Base-by-base conservation (phyloP, 2,329 filamentous ascomycete species). In the Claviceps digitariae region DNA sequence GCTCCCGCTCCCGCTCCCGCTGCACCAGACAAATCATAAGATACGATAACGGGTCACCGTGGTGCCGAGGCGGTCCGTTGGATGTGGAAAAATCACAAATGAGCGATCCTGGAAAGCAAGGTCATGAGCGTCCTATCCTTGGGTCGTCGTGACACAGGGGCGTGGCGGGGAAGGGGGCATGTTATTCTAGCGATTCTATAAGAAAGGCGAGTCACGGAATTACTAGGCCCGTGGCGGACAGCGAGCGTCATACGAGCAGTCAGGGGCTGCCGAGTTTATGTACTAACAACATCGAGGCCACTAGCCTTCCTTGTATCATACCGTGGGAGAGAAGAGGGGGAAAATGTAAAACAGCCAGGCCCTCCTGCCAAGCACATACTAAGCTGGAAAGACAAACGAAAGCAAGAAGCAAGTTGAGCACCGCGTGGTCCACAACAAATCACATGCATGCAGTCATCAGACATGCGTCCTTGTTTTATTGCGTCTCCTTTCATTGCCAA, bases 241-340 rank as follows among this genome's bases (percentile, higher is more conserved):
- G 48, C 43, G 27, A 29, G 27, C 27, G 9, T 29, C 27, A n/a
- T 29, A 29, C 6, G 34, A 44, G 27, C 4, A 46, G 44, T 43
- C 13, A 21, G 3, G n/a, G 8, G 27, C 49, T 52, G 27, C 53
- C n/a, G 45, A 29, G 48, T 25, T 46, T 27, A 50, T 52, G 50
- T 52, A 38, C 45, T 20, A 50, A 52, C 23, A 55, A 34, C 25
- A 50, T n/a, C 1, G 31, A 46, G 40, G 50, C 34, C 31, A 36
- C 34, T 43, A 45, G 46, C 47, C 47, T 43, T 9, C 13, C 47
- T 45, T 55, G 50, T 50, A 55, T 47, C 31, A 52, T 52, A 52
- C 4, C 51, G 38, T 49, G 36, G 48, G 36, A 44, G 34, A 21
- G 6, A 27, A 23, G 20, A 27, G 21, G 15, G 25, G 21, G 36